Base-by-base conservation (phyloP, 768 basidiomycete species). In the Crepidotus variabilis region DNA sequence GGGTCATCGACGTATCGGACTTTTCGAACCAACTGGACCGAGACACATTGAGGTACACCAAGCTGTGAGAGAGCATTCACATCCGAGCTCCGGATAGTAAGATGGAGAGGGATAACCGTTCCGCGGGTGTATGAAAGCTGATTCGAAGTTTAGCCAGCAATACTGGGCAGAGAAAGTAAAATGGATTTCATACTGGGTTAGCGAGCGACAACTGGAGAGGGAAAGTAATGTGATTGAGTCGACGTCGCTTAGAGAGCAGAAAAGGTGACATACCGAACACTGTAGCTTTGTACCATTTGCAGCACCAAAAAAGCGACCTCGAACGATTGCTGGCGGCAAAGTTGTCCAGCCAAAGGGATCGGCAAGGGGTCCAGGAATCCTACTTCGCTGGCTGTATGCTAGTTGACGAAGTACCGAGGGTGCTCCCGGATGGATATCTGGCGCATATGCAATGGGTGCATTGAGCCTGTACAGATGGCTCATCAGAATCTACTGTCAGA, bases 61-160 rank as follows among this genome's bases (percentile, higher is more conserved):
- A 74, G 62, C 0, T 65, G 51, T 23, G 73, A 72, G 18, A 76
- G 67, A 1, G 64, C 71, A 22, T 70, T 62, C 2, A 55, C 23
- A 54, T 75, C 66, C 2, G 55, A 54, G 57, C 71, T 67, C 22
- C 64, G 59, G 22, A 77, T 57, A 18, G 63, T 58, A 3, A 77
- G 47, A 46, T 67, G 63, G 50, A 69, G 71, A 9, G 77, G 75
- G 21, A 78, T 69, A n/a, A 72, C 63, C 2, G 73, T 65, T 8
- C 76, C 77, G 34, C 76, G 69, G 7, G 73, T 71, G 53, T 75
- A 78, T 20, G 63, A 67, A 46, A 70, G 62, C 74, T 72, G 20
- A 8, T 21, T 20, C 47, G 6, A 34, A 18, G 33, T 20, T 3
- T 18, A 22, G 34, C n/a, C 35, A 13, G 18, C 23, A 46, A 18